Base-by-base conservation (phyloP, 2,329 filamentous ascomycete genomes). In the Botrytis byssoidea region DNA sequence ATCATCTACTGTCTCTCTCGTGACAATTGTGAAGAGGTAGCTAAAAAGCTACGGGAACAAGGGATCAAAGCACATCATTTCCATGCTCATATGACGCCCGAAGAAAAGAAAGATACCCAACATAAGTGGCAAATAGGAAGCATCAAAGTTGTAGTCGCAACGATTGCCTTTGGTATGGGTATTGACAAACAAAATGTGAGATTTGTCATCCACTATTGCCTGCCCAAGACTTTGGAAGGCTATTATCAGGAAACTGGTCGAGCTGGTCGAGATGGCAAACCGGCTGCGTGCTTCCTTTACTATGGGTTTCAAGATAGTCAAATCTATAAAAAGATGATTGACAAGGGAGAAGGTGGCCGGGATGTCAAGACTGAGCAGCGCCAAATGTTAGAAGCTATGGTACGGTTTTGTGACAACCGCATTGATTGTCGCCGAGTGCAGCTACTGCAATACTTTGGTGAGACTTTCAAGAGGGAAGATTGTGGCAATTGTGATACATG, bases 161-260 rank as follows among this genome's bases (percentile, higher is more conserved):
- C 96, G 0, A 98, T 99, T 82, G 96, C 96, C 37, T 99, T 99
- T 81, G 96, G 96, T 10, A 99, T 99, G 96, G 96, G 96, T n/a
- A 99, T 99, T 77, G 96, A 99, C 85, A 99, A 99, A 82, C 89
- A 95, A 0, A 92, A 99, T 81, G 96, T 99, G 66, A 92, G 96
- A 42, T 99, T 97, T 81, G 96, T 99, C 48, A 93, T 99, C 59
- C 97, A 99, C 80, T 92, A 97, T 79, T 93, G 91, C 61, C 86
- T 99, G 9, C 96, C 96, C 1, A 98, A 99, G 83, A 98, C 94
- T 79, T 85, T 99, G 71, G 96, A 99, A 83, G 96, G 96, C 0
- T 99, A 99, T 82, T 99, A 99, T 80, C 96, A 99, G 81, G 96
- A 99, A 82, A 99, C 96, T 63, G 96, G 96, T 1, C 92, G 96